Base-by-base conservation (phyloP, 225 moss, liverwort and hornwort species). In the Physcomitrellopsis africana region DNA sequence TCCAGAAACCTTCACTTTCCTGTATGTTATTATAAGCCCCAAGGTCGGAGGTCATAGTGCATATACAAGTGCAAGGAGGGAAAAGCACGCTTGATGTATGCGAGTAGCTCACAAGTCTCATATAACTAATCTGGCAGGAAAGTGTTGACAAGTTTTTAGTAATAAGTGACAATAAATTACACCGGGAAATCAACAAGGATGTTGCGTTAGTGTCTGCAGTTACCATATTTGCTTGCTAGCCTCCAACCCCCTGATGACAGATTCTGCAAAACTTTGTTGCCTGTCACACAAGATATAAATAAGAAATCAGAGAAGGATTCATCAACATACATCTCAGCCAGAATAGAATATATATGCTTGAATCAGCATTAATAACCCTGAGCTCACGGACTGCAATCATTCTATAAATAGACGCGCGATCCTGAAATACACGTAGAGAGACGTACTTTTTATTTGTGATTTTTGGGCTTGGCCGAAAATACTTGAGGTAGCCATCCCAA, bases 401-500 rank as follows among this genome's bases (percentile, higher is more conserved):
- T 65, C 46, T 14, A 47, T 57, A 60, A 16, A 53, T 29, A 10
- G 19, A 47, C 46, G 32, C 11, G 26, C 14, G 56, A 48, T 41
- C 41, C 14, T 54, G 26, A 47, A 22, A 24, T 60, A 44, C 56
- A 72, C 10, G 0, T 27, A 19, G 20, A 58, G 48, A 23, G 13
- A 26, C 85, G 63, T 76, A 93, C 90, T 93, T 93, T 77, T 89
- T 91, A 65, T 93, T 91, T 9, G 86, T 93, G 18, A 93, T 89
- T 81, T 89, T 93, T 23, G 90, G 87, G 73, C 87, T 93, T 63
- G 93, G 93, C 65, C 91, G 77, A 67, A 89, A 86, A 41, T 91
- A 93, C 71, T 89, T 93, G 45, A 93, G 81, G 76, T 93, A 89
- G 43, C 93, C 90, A 86, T 93, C 93, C 93, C 90, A 93, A 48